phyloP scores from a whole-genome alignment of 257 asterid species.

The Linderniella brevidens region DNA sequence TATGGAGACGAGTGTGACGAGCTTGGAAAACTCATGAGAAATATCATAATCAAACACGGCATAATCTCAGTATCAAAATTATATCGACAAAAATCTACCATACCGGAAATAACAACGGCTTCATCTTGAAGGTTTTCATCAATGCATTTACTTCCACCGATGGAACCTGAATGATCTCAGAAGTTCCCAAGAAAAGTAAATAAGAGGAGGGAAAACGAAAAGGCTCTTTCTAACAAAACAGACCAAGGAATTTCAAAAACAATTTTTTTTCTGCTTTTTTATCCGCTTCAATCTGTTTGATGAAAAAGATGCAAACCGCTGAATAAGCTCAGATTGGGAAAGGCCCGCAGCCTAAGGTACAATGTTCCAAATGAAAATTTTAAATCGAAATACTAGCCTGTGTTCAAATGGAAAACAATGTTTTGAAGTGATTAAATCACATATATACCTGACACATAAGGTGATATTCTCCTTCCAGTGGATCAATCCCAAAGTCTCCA shows the following conservation, averaged over 20 bases:
- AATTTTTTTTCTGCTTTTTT: no score
- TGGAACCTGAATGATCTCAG: constrained; percentile 80
- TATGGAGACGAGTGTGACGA: no score
- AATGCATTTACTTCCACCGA: constrained; percentile 92
- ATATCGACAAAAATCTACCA: constrained; percentile 14
- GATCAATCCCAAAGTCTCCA: constrained; percentile 96
- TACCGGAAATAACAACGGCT: constrained; percentile 89
- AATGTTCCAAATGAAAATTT: no score
- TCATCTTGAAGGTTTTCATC: constrained; percentile 97
- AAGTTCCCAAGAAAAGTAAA: constrained; percentile 2
- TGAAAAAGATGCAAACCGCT: no score
- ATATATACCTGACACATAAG: constrained; percentile 83
- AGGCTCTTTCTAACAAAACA: no score
- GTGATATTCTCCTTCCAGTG: constrained; percentile 96
- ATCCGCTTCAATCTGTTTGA: no score
- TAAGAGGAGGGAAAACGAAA: background rate
- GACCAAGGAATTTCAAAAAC: no score
- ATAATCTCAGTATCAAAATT: constrained; percentile 12
- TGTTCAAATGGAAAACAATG: no score
- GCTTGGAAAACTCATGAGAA: constrained; percentile 10
- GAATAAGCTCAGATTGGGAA: no score
- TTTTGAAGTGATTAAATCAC: background rate
- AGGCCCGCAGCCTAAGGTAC: no score
- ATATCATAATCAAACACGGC: background rate
- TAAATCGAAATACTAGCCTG: no score